Percentiles rank a stretch among this genome's conserved stretches.
These are phyloP conservation scores for Sugiyamaella pinicola DNA, from an alignment of 1,139 yeast species.

Conservation along the genomic window DNA sequence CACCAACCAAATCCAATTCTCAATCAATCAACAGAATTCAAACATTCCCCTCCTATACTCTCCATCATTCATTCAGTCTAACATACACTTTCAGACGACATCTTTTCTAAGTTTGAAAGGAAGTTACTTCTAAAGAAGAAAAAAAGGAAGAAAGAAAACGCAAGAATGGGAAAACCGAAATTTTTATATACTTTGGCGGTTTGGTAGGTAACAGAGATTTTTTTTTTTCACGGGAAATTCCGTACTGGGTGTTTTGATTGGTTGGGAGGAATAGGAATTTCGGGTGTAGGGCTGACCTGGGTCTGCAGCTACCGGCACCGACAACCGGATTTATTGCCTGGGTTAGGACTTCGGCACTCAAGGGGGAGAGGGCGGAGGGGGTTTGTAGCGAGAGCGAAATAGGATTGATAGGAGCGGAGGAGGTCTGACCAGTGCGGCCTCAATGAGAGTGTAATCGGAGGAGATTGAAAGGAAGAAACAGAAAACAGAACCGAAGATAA, in stretches of 20 bases:
- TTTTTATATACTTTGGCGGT: slow-evolving; percentile 17
- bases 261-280: slow-evolving; percentile 12
- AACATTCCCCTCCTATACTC: not conserved
- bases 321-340: slow-evolving; percentile 4
- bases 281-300: slow-evolving; percentile 8
- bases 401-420: no score
- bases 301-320: slow-evolving; percentile 1
- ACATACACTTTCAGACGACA: slow-evolving; percentile 19
- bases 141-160: not conserved
- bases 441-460: no score
- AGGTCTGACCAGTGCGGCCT: no score
- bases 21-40: not conserved
- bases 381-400: no score
- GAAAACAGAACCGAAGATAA: no score
- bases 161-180: slow-evolving; percentile 14
- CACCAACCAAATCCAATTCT: not conserved
- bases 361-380: not conserved
- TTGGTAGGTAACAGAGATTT: slow-evolving; percentile 18
- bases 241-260: slow-evolving; percentile 15
- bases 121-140: slow-evolving; percentile 16
- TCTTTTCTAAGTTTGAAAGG: slow-evolving; percentile 16
- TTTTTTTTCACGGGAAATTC: slow-evolving; percentile 19
- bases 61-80: not conserved
- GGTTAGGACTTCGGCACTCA: slow-evolving; percentile 1
- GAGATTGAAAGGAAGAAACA: no score